phyloP scores from a whole-genome alignment of 768 basidiomycete species.

The Leccinum variicolor region DNA sequence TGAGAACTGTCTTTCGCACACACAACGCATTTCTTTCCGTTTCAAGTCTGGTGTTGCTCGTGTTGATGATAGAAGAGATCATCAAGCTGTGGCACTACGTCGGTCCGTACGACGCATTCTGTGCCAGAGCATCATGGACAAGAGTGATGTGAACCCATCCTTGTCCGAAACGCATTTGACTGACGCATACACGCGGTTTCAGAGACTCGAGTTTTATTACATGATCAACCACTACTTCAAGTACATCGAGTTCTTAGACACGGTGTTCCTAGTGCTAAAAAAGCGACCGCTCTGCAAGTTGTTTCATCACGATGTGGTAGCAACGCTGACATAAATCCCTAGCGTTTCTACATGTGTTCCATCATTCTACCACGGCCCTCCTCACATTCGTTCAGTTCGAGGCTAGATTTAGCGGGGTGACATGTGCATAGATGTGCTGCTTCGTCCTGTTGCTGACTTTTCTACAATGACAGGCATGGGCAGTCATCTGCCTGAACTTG shows the following conservation, averaged over 20 bases:
- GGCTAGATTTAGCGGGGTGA: slow-evolving; percentile 82
- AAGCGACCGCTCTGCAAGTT: slow-evolving; percentile 90
- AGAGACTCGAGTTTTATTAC: slow-evolving; percentile 93
- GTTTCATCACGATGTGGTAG: neutral
- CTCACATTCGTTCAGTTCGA: slow-evolving; percentile 90
- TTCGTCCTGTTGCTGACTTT: neutral
- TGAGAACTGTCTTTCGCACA: slow-evolving; percentile 72
- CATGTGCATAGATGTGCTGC: neutral
- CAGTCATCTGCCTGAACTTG: slow-evolving; percentile 83
- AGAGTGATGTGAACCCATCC: slow-evolving; percentile 48
- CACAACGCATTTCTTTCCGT: slow-evolving; percentile 85
- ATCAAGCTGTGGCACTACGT: slow-evolving; percentile 66
- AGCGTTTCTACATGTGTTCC: slow-evolving; percentile 98
- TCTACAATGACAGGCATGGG: slow-evolving; percentile 67
- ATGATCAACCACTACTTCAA: slow-evolving; percentile 98
- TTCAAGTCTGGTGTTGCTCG: slow-evolving; percentile 76
- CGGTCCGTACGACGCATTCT: slow-evolving; percentile 74
- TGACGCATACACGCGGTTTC: slow-evolving; percentile 5
- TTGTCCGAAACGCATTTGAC: neutral
- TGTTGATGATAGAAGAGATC: slow-evolving; percentile 83
- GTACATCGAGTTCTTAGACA: slow-evolving; percentile 92
- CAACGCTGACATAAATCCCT: neutral
- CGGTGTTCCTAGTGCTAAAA: slow-evolving; percentile 92
- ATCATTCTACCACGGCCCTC: slow-evolving; percentile 92
- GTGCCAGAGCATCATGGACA: slow-evolving; percentile 75